Evolutionary conservation across 2,329 filamentous ascomycete genomes (phyloP), one percentile per base, ranked within the genome.

Genomic region (Colletotrichum theobromicola): DNA sequence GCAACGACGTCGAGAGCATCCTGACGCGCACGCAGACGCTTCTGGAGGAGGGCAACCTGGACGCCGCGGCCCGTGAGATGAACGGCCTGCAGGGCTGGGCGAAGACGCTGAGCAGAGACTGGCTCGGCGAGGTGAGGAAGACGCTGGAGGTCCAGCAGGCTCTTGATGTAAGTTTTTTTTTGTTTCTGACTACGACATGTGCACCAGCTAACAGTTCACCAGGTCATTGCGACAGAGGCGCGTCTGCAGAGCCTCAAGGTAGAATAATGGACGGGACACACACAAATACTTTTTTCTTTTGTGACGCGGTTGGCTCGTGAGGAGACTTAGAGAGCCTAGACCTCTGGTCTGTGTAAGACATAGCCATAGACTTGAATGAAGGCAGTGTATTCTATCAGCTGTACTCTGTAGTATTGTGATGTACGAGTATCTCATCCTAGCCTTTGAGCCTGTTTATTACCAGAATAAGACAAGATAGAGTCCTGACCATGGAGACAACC

Each of bases 71-170:
- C 16, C 90, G 97, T 77, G 97, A 99, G 87, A 97, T 99, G 93
- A 99, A 98, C 82, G 91, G 93, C 2, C 88, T 99, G 61, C 90
- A 93, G 76, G 97, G 97, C 30, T 99, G 97, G 97, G 96, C 96
- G 62, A 98, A 97, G 89, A 96, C 96, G 53, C 86, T 99, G 82
- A 97, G 95, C 85, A 93, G 94, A 81, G 97, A 99, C 84, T 99
- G 97, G 97, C 86, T 99, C 78, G 90, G 90, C 67, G 97, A 99
- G 88, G 94, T 95, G 76, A 92, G 97, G 83, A 94, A 95, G 86
- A 95, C 98, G 77, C 88, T 99, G 81, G 97, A 99, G 87, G 97
- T 98, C 77, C 93, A 94, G 86, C 97, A 99, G 87, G 97, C 97
- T 80, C 89, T 99, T 80, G 97, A 99, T 85, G 97, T 98, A 85